phyloP scores from a whole-genome alignment of 2,329 filamentous ascomycete species.

The Ceratocystis albifundus region DNA sequence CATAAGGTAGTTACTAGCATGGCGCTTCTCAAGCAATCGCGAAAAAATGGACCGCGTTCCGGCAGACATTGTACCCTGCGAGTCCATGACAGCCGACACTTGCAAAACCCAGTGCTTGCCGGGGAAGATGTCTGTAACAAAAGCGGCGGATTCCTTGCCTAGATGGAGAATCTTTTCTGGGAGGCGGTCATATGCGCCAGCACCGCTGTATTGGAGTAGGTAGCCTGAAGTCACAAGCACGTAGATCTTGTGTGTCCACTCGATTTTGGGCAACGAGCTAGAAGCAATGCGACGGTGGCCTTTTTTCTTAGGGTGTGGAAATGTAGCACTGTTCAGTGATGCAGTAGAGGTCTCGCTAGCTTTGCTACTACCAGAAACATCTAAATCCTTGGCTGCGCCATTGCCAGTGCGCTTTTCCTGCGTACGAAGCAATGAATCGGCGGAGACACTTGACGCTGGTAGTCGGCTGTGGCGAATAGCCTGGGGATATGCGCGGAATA shows the following conservation, averaged over 20 bases:
- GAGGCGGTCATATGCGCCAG: slow-evolving; percentile 57
- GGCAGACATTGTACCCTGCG: slow-evolving; percentile 35
- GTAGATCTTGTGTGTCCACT: slow-evolving; percentile 62
- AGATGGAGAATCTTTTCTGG: slow-evolving; percentile 65
- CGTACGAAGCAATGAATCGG: slow-evolving; percentile 50
- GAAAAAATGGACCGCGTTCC: slow-evolving; percentile 53
- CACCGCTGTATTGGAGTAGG: slow-evolving; percentile 60
- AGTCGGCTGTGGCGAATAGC: slow-evolving; percentile 64
- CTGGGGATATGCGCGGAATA: slow-evolving; percentile 82
- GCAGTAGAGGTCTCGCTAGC: slow-evolving; percentile 6
- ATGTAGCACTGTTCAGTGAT: neutral
- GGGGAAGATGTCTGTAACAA: slow-evolving; percentile 67
- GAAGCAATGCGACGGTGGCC: slow-evolving; percentile 38
- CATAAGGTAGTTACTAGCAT: slow-evolving; percentile 54
- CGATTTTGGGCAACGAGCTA: slow-evolving; percentile 37
- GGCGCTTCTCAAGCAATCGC: slow-evolving; percentile 42
- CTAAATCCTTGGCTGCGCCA: slow-evolving; percentile 2
- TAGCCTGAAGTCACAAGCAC: slow-evolving; percentile 60
- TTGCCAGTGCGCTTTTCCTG: slow-evolving; percentile 28
- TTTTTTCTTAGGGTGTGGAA: slow-evolving; percentile 30
- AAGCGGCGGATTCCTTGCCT: slow-evolving; percentile 64
- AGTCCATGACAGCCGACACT: slow-evolving; percentile 54
- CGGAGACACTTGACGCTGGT: slow-evolving; percentile 53
- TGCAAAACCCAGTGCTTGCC: slow-evolving; percentile 72
- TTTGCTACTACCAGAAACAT: slow-evolving; percentile 14